Evolutionary conservation across 805 yeast genomes (phyloP).

Genomic region (Myxozyma kluyveri): DNA sequence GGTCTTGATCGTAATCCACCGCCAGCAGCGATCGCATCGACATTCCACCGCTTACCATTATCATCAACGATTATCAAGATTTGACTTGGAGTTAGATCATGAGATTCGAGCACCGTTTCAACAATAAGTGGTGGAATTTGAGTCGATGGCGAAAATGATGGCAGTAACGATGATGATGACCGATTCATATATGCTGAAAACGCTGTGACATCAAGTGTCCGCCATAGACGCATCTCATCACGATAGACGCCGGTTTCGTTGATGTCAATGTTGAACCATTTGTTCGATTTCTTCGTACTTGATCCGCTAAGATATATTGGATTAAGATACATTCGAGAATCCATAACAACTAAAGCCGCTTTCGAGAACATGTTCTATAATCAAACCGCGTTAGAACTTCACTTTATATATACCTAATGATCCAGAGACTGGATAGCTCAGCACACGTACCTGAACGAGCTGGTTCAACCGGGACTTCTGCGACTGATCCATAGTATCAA

Average conservation of each 20-base stretch:
- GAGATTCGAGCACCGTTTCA: conserved; percentile 74
- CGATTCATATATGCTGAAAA: conserved; percentile 1
- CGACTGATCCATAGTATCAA: not conserved
- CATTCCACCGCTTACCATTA: conserved; percentile 42
- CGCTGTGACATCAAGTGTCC: conserved; percentile 32
- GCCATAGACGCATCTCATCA: conserved; percentile 69
- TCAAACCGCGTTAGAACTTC: too few relatives aligned
- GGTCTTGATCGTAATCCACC: conserved; percentile 42
- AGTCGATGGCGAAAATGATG: not conserved
- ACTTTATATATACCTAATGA: not conserved
- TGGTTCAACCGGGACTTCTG: conserved; percentile 18
- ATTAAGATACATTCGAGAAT: conserved; percentile 34
- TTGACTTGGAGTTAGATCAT: conserved; percentile 55
- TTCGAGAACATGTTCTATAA: conserved; percentile 42
- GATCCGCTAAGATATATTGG: conserved; percentile 30
- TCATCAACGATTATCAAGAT: conserved; percentile 58
- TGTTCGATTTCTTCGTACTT: conserved; percentile 31
- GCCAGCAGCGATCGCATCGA: conserved; percentile 59
- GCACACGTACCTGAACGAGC: conserved; percentile 23
- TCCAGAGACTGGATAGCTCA: not conserved
- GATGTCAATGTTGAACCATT: conserved; percentile 44
- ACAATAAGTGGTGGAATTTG: conserved; percentile 77
- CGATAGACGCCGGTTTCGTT: conserved; percentile 42
- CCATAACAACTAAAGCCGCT: conserved; percentile 40
- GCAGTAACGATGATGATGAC: not conserved